Conservation (phyloP, 2,329 filamentous ascomycete species). For the Nannizziopsis arthrosporioides region DNA sequence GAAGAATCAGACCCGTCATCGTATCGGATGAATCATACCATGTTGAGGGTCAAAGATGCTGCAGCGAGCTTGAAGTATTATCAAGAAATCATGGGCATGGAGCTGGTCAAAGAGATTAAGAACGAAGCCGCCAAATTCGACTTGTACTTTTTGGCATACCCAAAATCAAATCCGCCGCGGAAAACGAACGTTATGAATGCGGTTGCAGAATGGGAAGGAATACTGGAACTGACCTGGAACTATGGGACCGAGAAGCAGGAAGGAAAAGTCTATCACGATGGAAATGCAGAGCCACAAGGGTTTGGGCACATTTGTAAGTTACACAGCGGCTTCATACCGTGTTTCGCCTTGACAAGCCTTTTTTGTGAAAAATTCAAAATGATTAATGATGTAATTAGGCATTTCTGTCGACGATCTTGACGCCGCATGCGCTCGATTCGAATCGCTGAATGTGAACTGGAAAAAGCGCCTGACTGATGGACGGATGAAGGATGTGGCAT, state of each 20-base stretch:
- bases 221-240: constrained; percentile 84
- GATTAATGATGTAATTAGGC: constrained; percentile 33
- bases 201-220: constrained; percentile 60
- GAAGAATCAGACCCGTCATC: constrained; percentile 56
- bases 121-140: constrained; percentile 64
- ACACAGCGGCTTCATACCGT: not conserved
- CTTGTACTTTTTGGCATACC: constrained; percentile 85
- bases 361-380: not conserved
- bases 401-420: constrained; percentile 80
- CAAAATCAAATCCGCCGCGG: constrained; percentile 43
- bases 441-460: constrained; percentile 70
- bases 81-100: constrained; percentile 82
- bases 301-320: constrained; percentile 81
- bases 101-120: constrained; percentile 60
- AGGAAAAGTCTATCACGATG: constrained; percentile 78
- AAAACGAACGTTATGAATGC: constrained; percentile 44
- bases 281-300: constrained; percentile 81
- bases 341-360: not conserved
- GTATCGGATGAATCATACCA: constrained; percentile 58
- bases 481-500: constrained; percentile 83
- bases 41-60: constrained; percentile 83
- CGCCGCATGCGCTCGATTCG: constrained; percentile 74
- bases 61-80: constrained; percentile 68
- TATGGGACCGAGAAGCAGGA: constrained; percentile 65
- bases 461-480: constrained; percentile 94